Base-by-base conservation (phyloP, 495 filamentous ascomycete species). In the Bacidia rubella region DNA sequence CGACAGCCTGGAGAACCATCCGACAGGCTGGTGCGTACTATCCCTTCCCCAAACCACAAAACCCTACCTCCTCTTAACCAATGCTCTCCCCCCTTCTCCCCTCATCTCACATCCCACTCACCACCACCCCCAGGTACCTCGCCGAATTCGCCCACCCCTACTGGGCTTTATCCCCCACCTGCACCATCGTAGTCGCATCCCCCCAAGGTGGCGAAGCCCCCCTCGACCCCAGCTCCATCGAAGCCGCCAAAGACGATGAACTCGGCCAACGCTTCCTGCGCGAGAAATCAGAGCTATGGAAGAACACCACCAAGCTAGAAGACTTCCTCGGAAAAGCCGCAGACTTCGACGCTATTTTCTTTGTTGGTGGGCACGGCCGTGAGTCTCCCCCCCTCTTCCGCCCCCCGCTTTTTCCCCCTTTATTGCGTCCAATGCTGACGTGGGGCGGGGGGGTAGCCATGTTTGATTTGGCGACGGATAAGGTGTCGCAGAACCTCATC, bases 351-450 rank as follows among this genome's bases (percentile, higher is more conserved):
- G 83, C 79, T 22, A 65, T 88, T 42, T 86, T 82, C 64, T 86
- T 75, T 63, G 82, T 85, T 11, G 85, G 85, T 57, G 85, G 85
- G 22, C 81, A 87, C 65, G 85, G 84, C n/a, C 83, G 77, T 80
- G 66, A 47, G 76, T 68, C 19, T 15, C 46, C 5, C 5, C 41
- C 41, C 41, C 10, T 0, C 41, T 20, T 20, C 11, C 41, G 9
- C 11, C 41, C 23, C 11, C 7, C 10, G 9, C 41, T 15, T 20
- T 12, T 9, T 43, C 1, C 15, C 41, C 15, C 41, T 11, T 43
- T 43, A 22, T 20, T 17, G 7, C 41, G 4, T 5, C 11, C 15
- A 4, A 7, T 2, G 23, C 23, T 43, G 41, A 43, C 3, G 23
- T 43, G 19, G 11, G 23, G 50, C n/a, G n/a, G n/a, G n/a, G n/a